Base-by-base conservation (phyloP, 805 yeast species). In the Pichia manshurica region DNA sequence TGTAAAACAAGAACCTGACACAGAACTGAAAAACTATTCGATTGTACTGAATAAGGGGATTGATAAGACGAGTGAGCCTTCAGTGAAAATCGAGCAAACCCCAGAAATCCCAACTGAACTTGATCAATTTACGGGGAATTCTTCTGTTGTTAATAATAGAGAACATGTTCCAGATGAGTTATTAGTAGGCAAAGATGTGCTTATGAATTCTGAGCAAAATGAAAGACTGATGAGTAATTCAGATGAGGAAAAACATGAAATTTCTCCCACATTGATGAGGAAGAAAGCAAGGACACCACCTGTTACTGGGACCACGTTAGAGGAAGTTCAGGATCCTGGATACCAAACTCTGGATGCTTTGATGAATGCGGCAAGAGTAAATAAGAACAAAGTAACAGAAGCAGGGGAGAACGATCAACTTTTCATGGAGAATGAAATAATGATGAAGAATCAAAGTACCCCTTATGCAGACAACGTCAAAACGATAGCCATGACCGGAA, bases 361-460 rank as follows among this genome's bases (percentile, higher is more conserved):
- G 15, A 31, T 23, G 20, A 23, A 35, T 23, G 29, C 31, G 22
- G 31, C 17, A 19, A 17, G 38, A n/a, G 21, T 17, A 15, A 15
- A 8, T 4, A 19, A 16, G 21, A 2, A 12, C 4, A 8, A 16
- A 23, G 9, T 33, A 8, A n/a, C 6, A 7, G 36, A 33, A n/a
- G 6, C 17, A 39, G 16, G 28, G 6, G 23, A 34, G 5, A 23
- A 29, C 2, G 22, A 42, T 34, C 25, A 21, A 6, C 34, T 44
- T 5, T 39, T 29, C 6, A 31, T 35, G 8, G 44, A 33, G 12
- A 42, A 38, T 40, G 48, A 45, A 25, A 34, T 48, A 4, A 32
- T 42, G 45, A 17, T 45, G 28, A 44, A 53, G 5, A 45, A 53
- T 17, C 56, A 53, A 39, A 53, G 56, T 36, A 53, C 56, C 8